A percentile compares a stretch with the other conserved stretches of the same genome.
Evolutionary conservation across 306 rosid genomes (phyloP).

Genomic region (Crataegus laevigata): DNA sequence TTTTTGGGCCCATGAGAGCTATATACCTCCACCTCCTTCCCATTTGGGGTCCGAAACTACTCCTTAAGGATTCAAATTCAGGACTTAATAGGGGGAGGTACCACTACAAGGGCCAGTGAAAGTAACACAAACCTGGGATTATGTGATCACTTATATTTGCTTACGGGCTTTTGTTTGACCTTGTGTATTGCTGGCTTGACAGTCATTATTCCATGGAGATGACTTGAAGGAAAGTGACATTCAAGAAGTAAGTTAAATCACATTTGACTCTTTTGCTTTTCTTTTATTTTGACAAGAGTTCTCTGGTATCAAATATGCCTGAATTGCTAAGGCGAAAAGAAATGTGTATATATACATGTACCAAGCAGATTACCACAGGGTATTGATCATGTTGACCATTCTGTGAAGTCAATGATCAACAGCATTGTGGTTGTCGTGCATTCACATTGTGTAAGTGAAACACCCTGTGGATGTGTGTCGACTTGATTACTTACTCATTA

Average conservation of each 20-base stretch:
- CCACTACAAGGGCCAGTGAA: background rate
- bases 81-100: background rate
- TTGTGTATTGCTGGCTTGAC: slow-evolving; percentile 27
- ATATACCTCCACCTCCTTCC: background rate
- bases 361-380: background rate
- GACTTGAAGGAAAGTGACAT: slow-evolving; percentile 74
- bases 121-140: background rate
- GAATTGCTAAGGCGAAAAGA: background rate
- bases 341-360: background rate
- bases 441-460: background rate
- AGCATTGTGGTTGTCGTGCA: background rate
- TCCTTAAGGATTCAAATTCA: background rate
- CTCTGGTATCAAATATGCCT: background rate
- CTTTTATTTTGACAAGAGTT: background rate
- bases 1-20: background rate
- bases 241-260: slow-evolving; percentile 58
- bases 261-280: background rate
- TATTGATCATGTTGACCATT: background rate
- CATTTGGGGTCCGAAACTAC: background rate
- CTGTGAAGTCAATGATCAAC: background rate
- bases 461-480: background rate
- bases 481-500: background rate
- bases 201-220: slow-evolving; percentile 88
- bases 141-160: slow-evolving; percentile 5
- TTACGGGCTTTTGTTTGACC: slow-evolving; percentile 18